phyloP scores from a whole-genome alignment of 805 yeast genomes.

The Kuraishia cidri region DNA sequence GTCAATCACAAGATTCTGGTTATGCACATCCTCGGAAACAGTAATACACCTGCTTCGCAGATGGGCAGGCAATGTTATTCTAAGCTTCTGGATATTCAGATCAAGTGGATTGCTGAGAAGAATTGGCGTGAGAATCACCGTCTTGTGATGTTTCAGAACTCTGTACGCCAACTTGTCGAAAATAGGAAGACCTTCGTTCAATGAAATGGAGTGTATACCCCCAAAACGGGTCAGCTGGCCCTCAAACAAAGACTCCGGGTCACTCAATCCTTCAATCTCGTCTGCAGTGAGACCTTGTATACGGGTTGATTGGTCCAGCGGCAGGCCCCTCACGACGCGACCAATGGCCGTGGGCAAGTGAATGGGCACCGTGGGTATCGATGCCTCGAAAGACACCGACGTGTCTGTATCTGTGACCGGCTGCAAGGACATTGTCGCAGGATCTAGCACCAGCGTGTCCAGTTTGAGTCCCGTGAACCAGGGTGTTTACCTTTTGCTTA shows the following conservation, averaged over 20 bases:
- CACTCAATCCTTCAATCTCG: slow-evolving; percentile 1
- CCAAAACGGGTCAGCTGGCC: slow-evolving; percentile 8
- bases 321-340: too few relatives aligned
- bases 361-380: slow-evolving; percentile 1
- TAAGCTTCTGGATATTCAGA: slow-evolving; percentile 24
- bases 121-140: slow-evolving; percentile 30
- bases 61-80: slow-evolving; percentile 27
- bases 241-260: slow-evolving; percentile 9
- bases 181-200: slow-evolving; percentile 7
- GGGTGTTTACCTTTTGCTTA: too few relatives aligned
- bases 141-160: slow-evolving; percentile 20
- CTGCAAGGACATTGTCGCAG: background rate
- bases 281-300: background rate
- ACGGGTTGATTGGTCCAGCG: too few relatives aligned
- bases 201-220: slow-evolving; percentile 8
- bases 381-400: background rate
- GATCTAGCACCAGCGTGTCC: background rate
- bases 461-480: background rate
- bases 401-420: background rate
- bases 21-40: slow-evolving; percentile 19
- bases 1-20: slow-evolving; percentile 35
- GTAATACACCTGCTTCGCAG: slow-evolving; percentile 26
- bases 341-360: slow-evolving; percentile 3
- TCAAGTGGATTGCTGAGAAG: slow-evolving; percentile 23
- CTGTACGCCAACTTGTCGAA: slow-evolving; percentile 22